Percentiles rank a stretch among this genome's conserved stretches.
phyloP scores from a whole-genome alignment of 345 rosid genomes.

The Microthlaspi erraticum region DNA sequence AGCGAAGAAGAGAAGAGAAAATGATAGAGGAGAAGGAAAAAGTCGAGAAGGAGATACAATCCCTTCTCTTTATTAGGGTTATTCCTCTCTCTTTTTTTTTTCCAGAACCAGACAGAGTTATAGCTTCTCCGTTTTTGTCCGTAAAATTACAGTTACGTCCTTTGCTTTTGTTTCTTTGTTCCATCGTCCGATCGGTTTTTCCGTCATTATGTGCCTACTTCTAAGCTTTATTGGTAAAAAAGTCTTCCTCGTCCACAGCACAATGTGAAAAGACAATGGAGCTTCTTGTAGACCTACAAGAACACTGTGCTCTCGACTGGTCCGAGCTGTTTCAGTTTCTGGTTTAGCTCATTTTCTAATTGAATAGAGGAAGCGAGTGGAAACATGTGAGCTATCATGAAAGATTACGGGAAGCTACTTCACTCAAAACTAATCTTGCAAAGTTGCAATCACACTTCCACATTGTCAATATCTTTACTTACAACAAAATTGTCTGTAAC shows the following conservation, averaged over 20 bases:
- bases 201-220: slow-evolving; percentile 25
- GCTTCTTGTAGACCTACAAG: slow-evolving; percentile 70
- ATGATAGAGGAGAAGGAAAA: slow-evolving; percentile 36
- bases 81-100: not conserved
- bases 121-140: slow-evolving; percentile 3
- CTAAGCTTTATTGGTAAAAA: slow-evolving; percentile 5
- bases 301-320: slow-evolving; percentile 57
- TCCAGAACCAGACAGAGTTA: slow-evolving; percentile 20
- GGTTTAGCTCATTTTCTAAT: not conserved
- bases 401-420: slow-evolving; percentile 3
- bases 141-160: slow-evolving; percentile 13
- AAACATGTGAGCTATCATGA: slow-evolving; percentile 13
- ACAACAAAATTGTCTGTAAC: slow-evolving; percentile 40
- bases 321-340: slow-evolving; percentile 11
- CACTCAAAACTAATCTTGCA: not conserved
- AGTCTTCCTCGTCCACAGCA: slow-evolving; percentile 66
- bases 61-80: slow-evolving; percentile 53
- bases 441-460: slow-evolving; percentile 30
- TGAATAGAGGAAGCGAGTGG: not conserved
- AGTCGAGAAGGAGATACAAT: slow-evolving; percentile 44
- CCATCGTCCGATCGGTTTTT: slow-evolving; percentile 27
- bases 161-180: not conserved
- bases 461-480: slow-evolving; percentile 39
- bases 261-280: slow-evolving; percentile 69
- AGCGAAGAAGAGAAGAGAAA: slow-evolving; percentile 53